Conservation (phyloP, 495 filamentous ascomycete species). For the Recurvomyces mirabilis region DNA sequence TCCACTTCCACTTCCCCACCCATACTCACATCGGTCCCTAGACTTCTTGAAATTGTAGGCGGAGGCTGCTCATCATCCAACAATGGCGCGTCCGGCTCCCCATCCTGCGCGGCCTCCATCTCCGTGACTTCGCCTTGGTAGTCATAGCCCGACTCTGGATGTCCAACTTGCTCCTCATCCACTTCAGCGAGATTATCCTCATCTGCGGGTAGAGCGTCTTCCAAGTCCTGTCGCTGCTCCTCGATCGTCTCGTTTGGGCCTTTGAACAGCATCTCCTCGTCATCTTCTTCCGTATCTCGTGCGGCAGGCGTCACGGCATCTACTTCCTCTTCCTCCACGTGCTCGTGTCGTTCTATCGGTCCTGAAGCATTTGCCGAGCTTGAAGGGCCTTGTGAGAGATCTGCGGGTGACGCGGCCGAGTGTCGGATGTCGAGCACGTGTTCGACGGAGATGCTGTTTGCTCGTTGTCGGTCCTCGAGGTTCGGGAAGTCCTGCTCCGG, state of each 20-base stretch:
- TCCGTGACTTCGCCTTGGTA: slow-evolving; percentile 20
- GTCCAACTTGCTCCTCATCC: neutral
- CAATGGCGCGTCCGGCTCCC: slow-evolving; percentile 14
- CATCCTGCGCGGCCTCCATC: slow-evolving; percentile 18
- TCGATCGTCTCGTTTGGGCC: slow-evolving; percentile 1
- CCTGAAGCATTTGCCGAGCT: slow-evolving; percentile 1
- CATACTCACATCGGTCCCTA: neutral
- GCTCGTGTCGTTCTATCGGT: neutral
- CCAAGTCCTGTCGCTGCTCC: slow-evolving; percentile 8
- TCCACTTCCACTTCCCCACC: neutral
- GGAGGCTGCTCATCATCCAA: slow-evolving; percentile 16
- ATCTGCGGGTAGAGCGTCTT: slow-evolving; percentile 1
- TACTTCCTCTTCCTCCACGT: neutral
- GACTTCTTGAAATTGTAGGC: slow-evolving; percentile 2
- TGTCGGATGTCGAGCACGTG: neutral
- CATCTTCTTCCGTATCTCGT: neutral
- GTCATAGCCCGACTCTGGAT: slow-evolving; percentile 17
- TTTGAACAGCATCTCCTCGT: slow-evolving; percentile 7
- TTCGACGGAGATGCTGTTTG: slow-evolving; percentile 2
- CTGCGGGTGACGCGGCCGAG: neutral
- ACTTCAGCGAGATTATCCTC: neutral
- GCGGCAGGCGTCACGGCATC: neutral
- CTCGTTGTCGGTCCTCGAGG: too few species aligned
- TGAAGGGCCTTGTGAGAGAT: neutral
- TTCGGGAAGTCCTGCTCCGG: neutral